A percentile compares a stretch with the other conserved stretches of the same genome.
Evolutionary conservation across 192 early-diverging fungal species (phyloP).

Genomic region (Entrophospora sp.): DNA sequence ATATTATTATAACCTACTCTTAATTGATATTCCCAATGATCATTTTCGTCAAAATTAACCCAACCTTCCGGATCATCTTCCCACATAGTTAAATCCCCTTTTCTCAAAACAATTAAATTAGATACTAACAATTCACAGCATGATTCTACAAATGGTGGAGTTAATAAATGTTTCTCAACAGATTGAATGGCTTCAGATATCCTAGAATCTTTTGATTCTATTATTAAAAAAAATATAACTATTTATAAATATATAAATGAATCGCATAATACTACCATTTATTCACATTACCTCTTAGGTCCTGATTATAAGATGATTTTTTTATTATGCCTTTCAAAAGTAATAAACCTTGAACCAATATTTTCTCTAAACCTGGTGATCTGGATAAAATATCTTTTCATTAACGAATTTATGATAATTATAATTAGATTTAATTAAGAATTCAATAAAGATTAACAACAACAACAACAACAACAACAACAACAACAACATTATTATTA

Average conservation of each 20-base stretch:
- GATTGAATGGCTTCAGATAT: constrained; percentile 41
- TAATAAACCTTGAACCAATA: constrained; percentile 68
- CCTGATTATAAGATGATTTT: constrained; percentile 38
- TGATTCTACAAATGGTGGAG: constrained; percentile 53
- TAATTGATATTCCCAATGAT: constrained; percentile 78
- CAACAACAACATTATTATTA: no score
- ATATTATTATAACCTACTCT: no score
- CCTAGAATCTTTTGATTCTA: constrained; percentile 42
- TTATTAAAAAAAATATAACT: background rate
- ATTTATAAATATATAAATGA: background rate
- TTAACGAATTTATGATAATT: no score
- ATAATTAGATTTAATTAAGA: background rate
- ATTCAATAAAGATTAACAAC: background rate
- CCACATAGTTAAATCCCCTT: constrained; percentile 70
- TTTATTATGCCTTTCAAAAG: constrained; percentile 60
- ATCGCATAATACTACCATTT: no score
- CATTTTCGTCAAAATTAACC: constrained; percentile 68
- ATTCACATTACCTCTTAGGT: constrained; percentile 28
- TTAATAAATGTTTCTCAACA: constrained; percentile 58
- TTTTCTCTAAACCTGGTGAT: constrained; percentile 37
- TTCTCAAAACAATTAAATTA: constrained; percentile 61
- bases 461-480: no score
- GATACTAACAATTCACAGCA: constrained; percentile 66
- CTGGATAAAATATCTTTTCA: constrained; percentile 16
- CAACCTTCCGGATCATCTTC: constrained; percentile 79